Percentiles rank a stretch among this genome's conserved stretches.
phyloP scores from a whole-genome alignment of 805 yeast genomes.

The Yamadazyma nakazawae region DNA sequence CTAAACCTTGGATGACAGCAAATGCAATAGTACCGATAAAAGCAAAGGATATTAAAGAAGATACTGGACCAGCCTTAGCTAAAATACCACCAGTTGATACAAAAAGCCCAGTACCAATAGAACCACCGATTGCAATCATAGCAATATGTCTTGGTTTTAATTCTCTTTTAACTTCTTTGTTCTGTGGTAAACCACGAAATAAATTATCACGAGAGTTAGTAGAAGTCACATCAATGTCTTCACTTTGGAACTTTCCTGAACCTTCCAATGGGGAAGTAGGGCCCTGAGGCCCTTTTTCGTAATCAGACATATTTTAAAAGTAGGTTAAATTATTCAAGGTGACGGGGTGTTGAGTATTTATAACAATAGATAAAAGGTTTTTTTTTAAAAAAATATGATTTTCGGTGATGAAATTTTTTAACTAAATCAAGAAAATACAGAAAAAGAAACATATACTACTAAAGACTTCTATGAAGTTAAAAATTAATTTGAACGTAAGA shows the following conservation, averaged over 20 bases:
- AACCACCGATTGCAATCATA: slow-evolving; percentile 78
- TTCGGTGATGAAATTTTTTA: not conserved
- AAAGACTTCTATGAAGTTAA: too few species aligned
- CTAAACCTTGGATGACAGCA: slow-evolving; percentile 66
- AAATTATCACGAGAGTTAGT: slow-evolving; percentile 9
- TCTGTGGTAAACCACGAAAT: not conserved
- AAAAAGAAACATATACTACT: not conserved
- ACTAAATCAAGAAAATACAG: slow-evolving; percentile 1
- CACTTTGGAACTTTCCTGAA: slow-evolving; percentile 2
- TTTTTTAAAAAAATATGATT: not conserved
- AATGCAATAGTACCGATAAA: slow-evolving; percentile 66
- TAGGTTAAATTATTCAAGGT: not conserved
- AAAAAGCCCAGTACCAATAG: slow-evolving; percentile 77
- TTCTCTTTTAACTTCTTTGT: slow-evolving; percentile 49
- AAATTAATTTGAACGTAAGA: not conserved
- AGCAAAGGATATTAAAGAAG: slow-evolving; percentile 58
- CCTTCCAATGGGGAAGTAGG: not conserved
- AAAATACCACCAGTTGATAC: slow-evolving; percentile 60
- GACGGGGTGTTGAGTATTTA: slow-evolving; percentile 1
- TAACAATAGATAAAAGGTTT: not conserved
- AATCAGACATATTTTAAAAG: slow-evolving; percentile 6
- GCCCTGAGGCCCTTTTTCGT: slow-evolving; percentile 7
- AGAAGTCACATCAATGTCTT: slow-evolving; percentile 11
- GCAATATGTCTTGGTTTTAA: slow-evolving; percentile 66
- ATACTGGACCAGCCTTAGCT: slow-evolving; percentile 63